phyloP scores from a whole-genome alignment of 805 yeast species.

The Sugiyamaella boreocaroliniensis region DNA sequence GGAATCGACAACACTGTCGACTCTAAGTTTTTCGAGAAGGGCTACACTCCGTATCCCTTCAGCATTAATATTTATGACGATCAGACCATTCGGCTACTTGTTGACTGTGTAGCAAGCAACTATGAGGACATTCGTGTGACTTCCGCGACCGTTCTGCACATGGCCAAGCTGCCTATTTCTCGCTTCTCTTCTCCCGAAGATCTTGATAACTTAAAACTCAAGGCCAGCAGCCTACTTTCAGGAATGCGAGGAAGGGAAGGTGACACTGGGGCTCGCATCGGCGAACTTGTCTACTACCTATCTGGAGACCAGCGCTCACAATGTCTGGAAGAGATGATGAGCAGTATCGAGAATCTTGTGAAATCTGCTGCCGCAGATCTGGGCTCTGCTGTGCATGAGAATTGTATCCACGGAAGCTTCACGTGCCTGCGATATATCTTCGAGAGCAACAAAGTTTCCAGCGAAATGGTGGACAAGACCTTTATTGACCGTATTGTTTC shows the following conservation, averaged over 20 bases:
- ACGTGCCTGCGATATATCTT: constrained; percentile 49
- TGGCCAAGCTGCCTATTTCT: constrained; percentile 37
- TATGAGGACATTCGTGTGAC: constrained; percentile 68
- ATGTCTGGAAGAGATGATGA: constrained; percentile 32
- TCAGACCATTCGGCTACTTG: constrained; percentile 41
- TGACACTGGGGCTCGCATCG: constrained; percentile 71
- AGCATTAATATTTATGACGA: constrained; percentile 38
- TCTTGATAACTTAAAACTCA: constrained; percentile 24
- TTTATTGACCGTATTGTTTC: constrained; percentile 18
- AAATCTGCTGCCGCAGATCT: constrained; percentile 33
- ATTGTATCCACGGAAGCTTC: constrained; percentile 65
- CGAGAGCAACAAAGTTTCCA: constrained; percentile 23
- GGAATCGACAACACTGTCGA: constrained; percentile 49
- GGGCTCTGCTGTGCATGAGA: constrained; percentile 39
- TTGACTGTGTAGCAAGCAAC: constrained; percentile 60
- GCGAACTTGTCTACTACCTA: constrained; percentile 44
- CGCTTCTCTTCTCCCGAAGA: constrained; percentile 19
- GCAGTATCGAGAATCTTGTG: constrained; percentile 32
- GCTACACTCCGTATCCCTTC: constrained; percentile 46
- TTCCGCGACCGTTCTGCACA: constrained; percentile 42
- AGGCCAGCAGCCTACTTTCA: constrained; percentile 25
- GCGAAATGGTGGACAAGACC: constrained; percentile 13
- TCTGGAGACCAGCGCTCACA: constrained; percentile 8
- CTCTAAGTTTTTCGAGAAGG: constrained; percentile 32
- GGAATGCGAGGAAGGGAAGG: constrained; percentile 51